These are phyloP conservation scores for Xylaria arbuscula DNA, from an alignment of 2,329 filamentous ascomycete species.

Conservation along the genomic window DNA sequence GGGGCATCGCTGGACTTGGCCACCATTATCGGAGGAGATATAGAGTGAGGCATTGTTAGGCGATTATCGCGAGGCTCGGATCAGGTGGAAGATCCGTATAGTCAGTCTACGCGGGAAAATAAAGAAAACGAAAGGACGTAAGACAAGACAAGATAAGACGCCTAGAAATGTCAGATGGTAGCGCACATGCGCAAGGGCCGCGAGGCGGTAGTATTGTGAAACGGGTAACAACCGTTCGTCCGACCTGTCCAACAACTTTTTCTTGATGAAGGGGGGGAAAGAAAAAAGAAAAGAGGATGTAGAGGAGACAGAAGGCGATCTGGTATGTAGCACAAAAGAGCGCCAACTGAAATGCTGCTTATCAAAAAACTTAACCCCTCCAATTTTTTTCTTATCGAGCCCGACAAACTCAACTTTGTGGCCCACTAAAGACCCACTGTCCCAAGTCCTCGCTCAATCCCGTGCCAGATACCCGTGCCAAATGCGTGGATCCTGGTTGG, in stretches of 20 bases:
- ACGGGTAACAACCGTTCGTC: constrained; percentile 36
- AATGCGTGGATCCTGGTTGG: constrained; percentile 12
- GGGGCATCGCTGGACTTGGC: constrained; percentile 56
- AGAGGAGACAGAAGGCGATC: constrained; percentile 1
- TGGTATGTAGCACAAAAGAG: constrained; percentile 21
- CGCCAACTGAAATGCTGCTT: constrained; percentile 35
- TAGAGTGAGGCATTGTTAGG: constrained; percentile 60
- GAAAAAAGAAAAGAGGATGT: constrained; percentile 10
- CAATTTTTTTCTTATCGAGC: constrained; percentile 38
- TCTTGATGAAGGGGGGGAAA: constrained; percentile 2
- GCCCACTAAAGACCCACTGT: constrained; percentile 21
- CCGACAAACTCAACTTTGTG: constrained; percentile 20
- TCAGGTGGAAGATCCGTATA: neutral
- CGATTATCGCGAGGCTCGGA: constrained; percentile 22
- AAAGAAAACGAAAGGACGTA: constrained; percentile 12
- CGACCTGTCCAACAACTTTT: constrained; percentile 35
- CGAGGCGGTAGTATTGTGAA: constrained; percentile 34
- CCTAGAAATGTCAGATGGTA: constrained; percentile 23
- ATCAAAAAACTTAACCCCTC: constrained; percentile 40
- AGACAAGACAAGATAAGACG: constrained; percentile 6
- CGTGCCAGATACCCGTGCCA: constrained; percentile 13
- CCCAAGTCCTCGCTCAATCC: neutral
- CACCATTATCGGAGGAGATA: constrained; percentile 62
- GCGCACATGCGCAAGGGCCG: constrained; percentile 35
- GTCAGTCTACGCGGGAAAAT: constrained; percentile 16